Evolutionary conservation across 179 eudicot species (phyloP).

Genomic region (Pouteria campechiana): DNA sequence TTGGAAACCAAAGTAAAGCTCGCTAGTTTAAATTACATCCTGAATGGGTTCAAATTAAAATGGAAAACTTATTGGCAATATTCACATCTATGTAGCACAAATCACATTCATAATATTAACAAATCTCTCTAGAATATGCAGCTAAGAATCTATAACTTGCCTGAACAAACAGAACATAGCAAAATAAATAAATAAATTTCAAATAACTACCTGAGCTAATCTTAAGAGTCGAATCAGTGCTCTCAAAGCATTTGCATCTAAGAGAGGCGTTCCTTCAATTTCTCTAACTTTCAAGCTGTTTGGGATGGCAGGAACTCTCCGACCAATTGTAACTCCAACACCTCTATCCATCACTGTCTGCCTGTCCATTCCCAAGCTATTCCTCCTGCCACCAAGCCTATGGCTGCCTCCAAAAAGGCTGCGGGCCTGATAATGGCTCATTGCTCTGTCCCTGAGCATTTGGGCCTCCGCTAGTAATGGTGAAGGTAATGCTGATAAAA

Average conservation of each 20-base stretch:
- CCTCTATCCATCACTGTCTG: constrained; percentile 92
- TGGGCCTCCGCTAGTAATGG: constrained; percentile 97
- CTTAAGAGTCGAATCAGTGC: constrained; percentile 86
- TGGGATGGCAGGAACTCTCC: constrained; percentile 48
- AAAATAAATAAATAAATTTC: not conserved
- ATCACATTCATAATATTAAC: too few relatives aligned
- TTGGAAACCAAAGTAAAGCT: too few relatives aligned
- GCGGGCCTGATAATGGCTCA: constrained; percentile 99
- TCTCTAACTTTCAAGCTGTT: constrained; percentile 79
- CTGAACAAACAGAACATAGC: too few relatives aligned
- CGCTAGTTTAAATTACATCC: too few relatives aligned
- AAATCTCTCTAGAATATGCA: too few relatives aligned
- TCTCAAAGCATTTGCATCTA: constrained; percentile 74
- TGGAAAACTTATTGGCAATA: too few relatives aligned
- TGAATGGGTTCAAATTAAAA: too few relatives aligned
- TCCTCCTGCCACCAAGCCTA: constrained; percentile 59
- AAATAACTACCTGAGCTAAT: constrained; percentile 70
- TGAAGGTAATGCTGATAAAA: constrained; percentile 90
- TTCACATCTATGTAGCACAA: too few relatives aligned
- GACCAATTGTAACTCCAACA: constrained; percentile 82
- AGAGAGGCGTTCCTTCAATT: constrained; percentile 91
- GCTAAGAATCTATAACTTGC: too few relatives aligned
- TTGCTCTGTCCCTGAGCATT: constrained; percentile 96
- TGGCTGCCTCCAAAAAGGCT: constrained; percentile 86
- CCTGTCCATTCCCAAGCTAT: constrained; percentile 79